Evolutionary conservation across 371 early-diverging fungal species (phyloP).

Genomic region (Polyrhizophydium stewartii): DNA sequence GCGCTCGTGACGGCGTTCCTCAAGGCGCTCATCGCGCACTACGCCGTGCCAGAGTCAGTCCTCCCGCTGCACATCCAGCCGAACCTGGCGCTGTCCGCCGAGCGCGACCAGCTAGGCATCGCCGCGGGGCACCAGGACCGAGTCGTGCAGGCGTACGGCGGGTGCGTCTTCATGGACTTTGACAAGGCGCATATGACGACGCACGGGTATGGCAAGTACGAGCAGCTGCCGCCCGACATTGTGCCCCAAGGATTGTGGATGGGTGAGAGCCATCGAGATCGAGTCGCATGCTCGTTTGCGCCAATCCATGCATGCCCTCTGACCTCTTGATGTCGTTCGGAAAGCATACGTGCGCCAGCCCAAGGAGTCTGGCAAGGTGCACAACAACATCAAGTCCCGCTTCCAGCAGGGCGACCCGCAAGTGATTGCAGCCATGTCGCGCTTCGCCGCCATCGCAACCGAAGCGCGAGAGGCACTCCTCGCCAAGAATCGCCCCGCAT

Average conservation of each 20-base stretch:
- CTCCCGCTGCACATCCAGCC: constrained; percentile 52
- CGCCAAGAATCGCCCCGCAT: constrained; percentile 3
- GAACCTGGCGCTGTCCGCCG: constrained; percentile 55
- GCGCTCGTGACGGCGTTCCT: constrained; percentile 61
- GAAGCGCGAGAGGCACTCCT: constrained; percentile 34
- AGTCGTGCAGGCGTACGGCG: constrained; percentile 64
- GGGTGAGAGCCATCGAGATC: constrained; percentile 11
- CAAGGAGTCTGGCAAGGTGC: constrained; percentile 65
- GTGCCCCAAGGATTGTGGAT: constrained; percentile 41
- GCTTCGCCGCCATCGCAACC: constrained; percentile 48
- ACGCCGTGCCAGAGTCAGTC: constrained; percentile 18
- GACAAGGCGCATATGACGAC: constrained; percentile 45
- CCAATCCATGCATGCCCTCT: background rate
- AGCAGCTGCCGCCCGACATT: constrained; percentile 28
- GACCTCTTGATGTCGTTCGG: constrained; percentile 23
- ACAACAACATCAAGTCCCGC: constrained; percentile 53
- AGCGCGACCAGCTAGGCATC: constrained; percentile 59
- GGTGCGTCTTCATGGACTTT: constrained; percentile 69
- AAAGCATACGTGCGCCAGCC: constrained; percentile 61
- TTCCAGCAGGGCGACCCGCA: constrained; percentile 53
- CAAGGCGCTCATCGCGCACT: constrained; percentile 47
- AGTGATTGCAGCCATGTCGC: constrained; percentile 53
- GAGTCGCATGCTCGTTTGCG: background rate
- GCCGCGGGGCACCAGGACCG: constrained; percentile 66
- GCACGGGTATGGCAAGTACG: constrained; percentile 57